Base-by-base conservation (phyloP, 2,329 filamentous ascomycete genomes). In the Geosmithia morbida region DNA sequence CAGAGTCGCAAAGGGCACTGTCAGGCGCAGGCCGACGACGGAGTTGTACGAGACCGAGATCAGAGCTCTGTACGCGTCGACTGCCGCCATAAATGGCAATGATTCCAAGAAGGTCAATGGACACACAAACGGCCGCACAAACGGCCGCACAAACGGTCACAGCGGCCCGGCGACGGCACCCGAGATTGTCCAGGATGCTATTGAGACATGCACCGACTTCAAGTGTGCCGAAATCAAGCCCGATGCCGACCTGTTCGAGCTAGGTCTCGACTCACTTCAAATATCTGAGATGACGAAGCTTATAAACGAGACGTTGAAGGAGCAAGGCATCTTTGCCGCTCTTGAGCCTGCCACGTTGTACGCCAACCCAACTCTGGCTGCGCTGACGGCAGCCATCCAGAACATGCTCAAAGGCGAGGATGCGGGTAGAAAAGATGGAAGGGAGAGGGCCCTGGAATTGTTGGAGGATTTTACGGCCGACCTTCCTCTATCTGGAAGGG, bases 1-100 rank as follows among this genome's bases (percentile, higher is more conserved):
- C 0, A 61, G 66, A 2, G 63, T 70, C 0, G 59, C 62, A 1
- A 75, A 75, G 53, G 69, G 69, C 1, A 68, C 67, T 0, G 53
- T 74, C 6, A 68, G 68, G 54, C 62, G 68, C n/a, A 52, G 57
- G 1, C 52, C 48, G 2, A 65, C 69, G 0, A 41, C 67, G 1
- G 64, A 61, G 41, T 45, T 66, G 33, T 74, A 74, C 50, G 55
- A 61, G 20, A 56, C 63, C 1, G 66, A 70, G 48, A 70, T 73
- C 19, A 60, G 69, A 22, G 52, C 55, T 16, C 47, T 72, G 0
- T 74, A 72, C 48, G 52, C 56, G 4, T 50, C 17, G 40, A 41
- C 37, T 29, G 20, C 18, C 5, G 37, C 17, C 17, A 22, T 11
- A 16, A 42, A 43, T 26, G 19, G 14, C 3, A 10, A 45, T 7